Evolutionary conservation across 1,139 yeast species (phyloP).

Genomic region (Saccharomyces hybrid): DNA sequence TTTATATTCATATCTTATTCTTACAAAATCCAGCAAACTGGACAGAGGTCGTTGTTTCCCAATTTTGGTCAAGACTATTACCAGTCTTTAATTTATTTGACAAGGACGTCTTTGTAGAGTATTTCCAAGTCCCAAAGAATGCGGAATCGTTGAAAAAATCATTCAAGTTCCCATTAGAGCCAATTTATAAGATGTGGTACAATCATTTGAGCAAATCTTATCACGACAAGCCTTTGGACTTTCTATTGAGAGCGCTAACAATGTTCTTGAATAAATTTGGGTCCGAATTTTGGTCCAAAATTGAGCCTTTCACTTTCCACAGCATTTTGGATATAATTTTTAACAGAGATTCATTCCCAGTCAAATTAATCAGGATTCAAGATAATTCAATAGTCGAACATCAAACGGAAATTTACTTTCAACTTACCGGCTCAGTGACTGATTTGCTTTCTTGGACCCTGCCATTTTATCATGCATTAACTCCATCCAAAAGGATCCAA

Average conservation of each 20-base stretch:
- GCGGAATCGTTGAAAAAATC: slow-evolving; percentile 38
- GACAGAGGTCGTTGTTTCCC: slow-evolving; percentile 37
- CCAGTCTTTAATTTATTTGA: slow-evolving; percentile 39
- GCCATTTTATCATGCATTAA: slow-evolving; percentile 29
- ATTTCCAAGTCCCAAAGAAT: slow-evolving; percentile 40
- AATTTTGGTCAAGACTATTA: slow-evolving; percentile 47
- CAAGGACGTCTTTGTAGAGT: slow-evolving; percentile 35
- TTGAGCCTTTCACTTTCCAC: slow-evolving; percentile 45
- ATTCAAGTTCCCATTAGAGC: slow-evolving; percentile 37
- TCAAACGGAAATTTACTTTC: slow-evolving; percentile 29
- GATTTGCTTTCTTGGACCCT: slow-evolving; percentile 33
- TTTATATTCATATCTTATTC: slow-evolving; percentile 41
- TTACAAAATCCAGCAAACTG: slow-evolving; percentile 48
- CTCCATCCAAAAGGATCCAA: slow-evolving; percentile 29
- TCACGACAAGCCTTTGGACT: slow-evolving; percentile 50
- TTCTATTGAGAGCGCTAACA: slow-evolving; percentile 42
- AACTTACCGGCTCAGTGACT: slow-evolving; percentile 24
- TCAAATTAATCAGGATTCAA: slow-evolving; percentile 23
- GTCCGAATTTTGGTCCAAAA: slow-evolving; percentile 43
- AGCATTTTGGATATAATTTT: slow-evolving; percentile 49
- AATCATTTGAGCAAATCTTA: slow-evolving; percentile 38
- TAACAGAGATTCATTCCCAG: slow-evolving; percentile 22
- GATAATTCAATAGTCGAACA: slow-evolving; percentile 23
- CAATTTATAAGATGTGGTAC: slow-evolving; percentile 40
- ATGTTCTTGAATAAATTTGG: slow-evolving; percentile 38